Evolutionary conservation across 2,329 filamentous ascomycete genomes (phyloP), one percentile per base, ranked within the genome.

Genomic region (Waltergamsia citrina): DNA sequence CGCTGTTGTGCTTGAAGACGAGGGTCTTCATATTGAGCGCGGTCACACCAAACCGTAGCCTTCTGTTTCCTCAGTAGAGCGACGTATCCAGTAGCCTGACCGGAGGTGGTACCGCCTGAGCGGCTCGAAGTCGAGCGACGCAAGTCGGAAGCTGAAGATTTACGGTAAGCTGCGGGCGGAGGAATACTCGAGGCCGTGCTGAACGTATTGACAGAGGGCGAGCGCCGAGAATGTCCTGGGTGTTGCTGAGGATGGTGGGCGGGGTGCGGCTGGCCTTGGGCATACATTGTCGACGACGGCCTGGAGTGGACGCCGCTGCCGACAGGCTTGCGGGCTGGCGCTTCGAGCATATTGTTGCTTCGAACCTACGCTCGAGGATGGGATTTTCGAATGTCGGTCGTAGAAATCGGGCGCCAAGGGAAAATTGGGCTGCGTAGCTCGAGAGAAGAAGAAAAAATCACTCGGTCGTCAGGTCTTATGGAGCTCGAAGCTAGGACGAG

Each of bases 1-100:
- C 84, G 76, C 56, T 94, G 87, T 49, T 88, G 82, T 19, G 86
- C 87, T 4, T 81, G 64, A 37, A 92, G 64, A 33, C 86, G 74
- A 1, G 90, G 85, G 54, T 98, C 92, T 58, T 96, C 87, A 41
- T 85, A 79, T 56, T 98, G 92, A 8, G 90, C 75, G 35, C 88
- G 81, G 53, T 96, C 92, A 63, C 88, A 95, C 92, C 92, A 98
- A 5, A 98, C 92, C 0, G 92, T 98, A 21, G 87, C 92, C 57
- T 96, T 96, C 60, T 98, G 92, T 56, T 88, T 90, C 41, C 92
- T 78, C 62, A 98, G 81, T n/a, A 95, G 71, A 23, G 92, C 88
- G 33, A 98, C 92, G 58, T 98, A 98, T 43, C 86, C 80, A n/a
- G 71, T 71, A 2, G 81, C 62, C 41, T 74, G 72, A 12, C 65